Base-by-base conservation (phyloP, 2,329 filamentous ascomycete species). In the Cladobotryum protrusum region DNA sequence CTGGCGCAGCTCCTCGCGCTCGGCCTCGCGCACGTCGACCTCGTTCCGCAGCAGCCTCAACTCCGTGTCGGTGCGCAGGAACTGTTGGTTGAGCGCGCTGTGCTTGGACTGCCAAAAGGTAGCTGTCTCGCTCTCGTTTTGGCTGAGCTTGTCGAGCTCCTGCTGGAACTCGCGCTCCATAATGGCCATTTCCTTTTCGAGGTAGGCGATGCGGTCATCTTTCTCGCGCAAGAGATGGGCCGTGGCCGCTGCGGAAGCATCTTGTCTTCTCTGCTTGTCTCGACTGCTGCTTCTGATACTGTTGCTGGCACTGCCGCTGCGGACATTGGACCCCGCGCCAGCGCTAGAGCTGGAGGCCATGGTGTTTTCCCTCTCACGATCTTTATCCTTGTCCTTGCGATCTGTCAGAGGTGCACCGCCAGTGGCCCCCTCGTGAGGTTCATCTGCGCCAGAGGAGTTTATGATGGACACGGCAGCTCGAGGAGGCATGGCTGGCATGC, bases 71-170 rank as follows among this genome's bases (percentile, higher is more conserved):
- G 71, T 71, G 19, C 74, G 69, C 40, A 77, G 62, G 53, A 74
- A 76, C 57, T 76, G 75, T 64, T 76, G 73, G 61, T 80, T 73
- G 41, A 81, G 63, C 32, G 62, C 64, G 50, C 72, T 72, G 63
- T 81, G 74, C 58, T 79, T 80, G 41, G 71, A 63, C 64, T 82
- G 78, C 78, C 80, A 83, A 60, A 77, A 80, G 13, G 71, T 71
- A 3, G 77, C 70, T 45, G 72, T 75, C 62, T 81, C 77, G 64
- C 71, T 74, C 67, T 82, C 78, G 60, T 72, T 71, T 61, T 72
- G 69, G 58, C 71, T 74, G 15, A 81, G 70, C 56, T 68, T 70
- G 59, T 79, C 76, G 15, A 82, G 70, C 59, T 80, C 72, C 34
- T 70, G 70, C 47, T 68, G 65, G 60, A 82, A 81, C 59, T 80